Percentiles rank a stretch among this genome's conserved stretches.
Conservation (phyloP, 2,329 filamentous ascomycete genomes). For the Beauveria rudraprayagi region DNA sequence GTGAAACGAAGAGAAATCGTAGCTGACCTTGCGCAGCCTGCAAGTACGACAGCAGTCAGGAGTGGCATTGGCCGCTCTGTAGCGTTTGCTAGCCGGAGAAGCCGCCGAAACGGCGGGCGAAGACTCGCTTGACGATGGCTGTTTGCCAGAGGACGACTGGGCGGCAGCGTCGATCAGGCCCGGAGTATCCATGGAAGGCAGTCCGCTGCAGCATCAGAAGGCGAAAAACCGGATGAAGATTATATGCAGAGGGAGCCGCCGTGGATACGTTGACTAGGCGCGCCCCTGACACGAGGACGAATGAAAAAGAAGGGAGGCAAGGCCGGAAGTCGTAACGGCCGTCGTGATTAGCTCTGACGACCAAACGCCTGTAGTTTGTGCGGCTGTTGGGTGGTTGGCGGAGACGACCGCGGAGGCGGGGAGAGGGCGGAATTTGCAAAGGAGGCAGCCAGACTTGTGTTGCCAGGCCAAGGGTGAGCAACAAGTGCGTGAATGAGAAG, state of each 20-base stretch:
- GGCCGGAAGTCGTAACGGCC: background rate
- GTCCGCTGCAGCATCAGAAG: background rate
- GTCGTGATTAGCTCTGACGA: background rate
- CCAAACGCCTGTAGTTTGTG: background rate
- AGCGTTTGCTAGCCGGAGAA: slow-evolving; percentile 23
- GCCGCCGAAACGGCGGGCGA: slow-evolving; percentile 12
- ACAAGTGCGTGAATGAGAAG: background rate
- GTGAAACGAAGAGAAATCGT: slow-evolving; percentile 3
- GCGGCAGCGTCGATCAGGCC: background rate
- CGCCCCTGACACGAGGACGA: background rate
- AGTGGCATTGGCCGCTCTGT: slow-evolving; percentile 21
- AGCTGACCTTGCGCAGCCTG: slow-evolving; percentile 28
- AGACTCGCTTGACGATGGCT: slow-evolving; percentile 9
- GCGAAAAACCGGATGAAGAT: background rate
- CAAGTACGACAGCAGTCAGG: slow-evolving; percentile 30
- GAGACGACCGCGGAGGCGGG: slow-evolving; percentile 3
- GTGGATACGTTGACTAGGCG: background rate
- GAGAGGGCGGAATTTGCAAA: background rate
- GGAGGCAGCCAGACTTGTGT: background rate
- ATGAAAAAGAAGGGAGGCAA: background rate
- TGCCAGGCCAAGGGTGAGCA: background rate
- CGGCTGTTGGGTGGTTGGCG: background rate
- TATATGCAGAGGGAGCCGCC: background rate
- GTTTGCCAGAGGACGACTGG: background rate
- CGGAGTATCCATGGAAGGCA: slow-evolving; percentile 5